Conservation (phyloP, 2,329 filamentous ascomycete species). For the Lachnellula subtilissima region DNA sequence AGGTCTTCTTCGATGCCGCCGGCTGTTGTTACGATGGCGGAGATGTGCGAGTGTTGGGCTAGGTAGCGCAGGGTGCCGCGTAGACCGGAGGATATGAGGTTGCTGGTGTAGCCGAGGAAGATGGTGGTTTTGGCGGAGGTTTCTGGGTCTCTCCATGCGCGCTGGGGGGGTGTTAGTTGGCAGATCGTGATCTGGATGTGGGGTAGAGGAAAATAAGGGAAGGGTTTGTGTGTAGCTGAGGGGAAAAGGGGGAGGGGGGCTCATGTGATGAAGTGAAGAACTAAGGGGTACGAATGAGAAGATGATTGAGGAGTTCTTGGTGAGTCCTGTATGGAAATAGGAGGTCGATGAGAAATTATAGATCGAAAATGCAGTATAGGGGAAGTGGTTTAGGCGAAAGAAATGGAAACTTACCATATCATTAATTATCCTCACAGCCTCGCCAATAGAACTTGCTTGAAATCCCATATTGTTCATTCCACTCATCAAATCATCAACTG, state of each 20-base stretch:
- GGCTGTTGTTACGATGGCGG: constrained; percentile 89
- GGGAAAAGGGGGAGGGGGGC: background rate
- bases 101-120: constrained; percentile 96
- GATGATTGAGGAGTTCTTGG: no score
- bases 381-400: background rate
- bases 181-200: constrained; percentile 15
- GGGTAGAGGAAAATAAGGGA: constrained; percentile 7
- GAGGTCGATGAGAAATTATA: no score
- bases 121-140: constrained; percentile 80
- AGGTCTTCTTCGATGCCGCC: constrained; percentile 96
- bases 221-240: background rate
- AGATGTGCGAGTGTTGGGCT: constrained; percentile 87
- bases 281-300: no score
- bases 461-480: constrained; percentile 86
- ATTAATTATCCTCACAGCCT: constrained; percentile 89
- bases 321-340: no score
- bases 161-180: constrained; percentile 41
- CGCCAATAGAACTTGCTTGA: constrained; percentile 73
- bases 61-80: constrained; percentile 89
- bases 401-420: constrained; percentile 64
- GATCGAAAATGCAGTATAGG: no score
- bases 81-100: constrained; percentile 92
- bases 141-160: constrained; percentile 75
- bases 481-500: constrained; percentile 75
- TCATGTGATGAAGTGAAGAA: no score